Percentiles rank a stretch among this genome's conserved stretches.
Evolutionary conservation across 1,139 yeast species (phyloP).

Genomic region (Suhomyces guaymorum): DNA sequence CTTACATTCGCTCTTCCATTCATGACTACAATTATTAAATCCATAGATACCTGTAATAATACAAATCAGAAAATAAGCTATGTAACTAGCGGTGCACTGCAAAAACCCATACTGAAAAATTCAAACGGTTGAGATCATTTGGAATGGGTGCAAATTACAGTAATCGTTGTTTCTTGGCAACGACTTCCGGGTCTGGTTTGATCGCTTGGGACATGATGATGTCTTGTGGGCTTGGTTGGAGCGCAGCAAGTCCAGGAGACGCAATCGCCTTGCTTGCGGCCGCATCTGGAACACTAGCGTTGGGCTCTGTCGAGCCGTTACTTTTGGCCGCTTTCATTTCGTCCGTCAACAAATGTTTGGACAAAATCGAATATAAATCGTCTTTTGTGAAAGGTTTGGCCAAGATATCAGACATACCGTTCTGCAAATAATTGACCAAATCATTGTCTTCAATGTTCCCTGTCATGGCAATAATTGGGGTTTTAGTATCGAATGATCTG

Average conservation of each 20-base stretch:
- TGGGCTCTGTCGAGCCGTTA: constrained; percentile 2
- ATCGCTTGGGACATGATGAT: constrained; percentile 5
- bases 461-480: constrained; percentile 94
- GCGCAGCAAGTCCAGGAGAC: constrained; percentile 3
- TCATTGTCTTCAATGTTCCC: constrained; percentile 83
- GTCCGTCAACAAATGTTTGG: constrained; percentile 56
- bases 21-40: background rate
- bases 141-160: constrained; percentile 7
- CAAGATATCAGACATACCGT: constrained; percentile 88
- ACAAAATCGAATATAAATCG: constrained; percentile 72
- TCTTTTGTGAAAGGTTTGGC: constrained; percentile 92
- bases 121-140: too few species aligned
- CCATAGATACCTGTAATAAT: constrained; percentile 3
- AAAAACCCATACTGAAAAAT: too few species aligned
- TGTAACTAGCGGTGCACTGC: too few species aligned
- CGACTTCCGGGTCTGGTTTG: constrained; percentile 10
- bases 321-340: constrained; percentile 13
- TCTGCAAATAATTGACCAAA: constrained; percentile 74
- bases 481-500: constrained; percentile 74
- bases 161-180: constrained; percentile 11
- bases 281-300: constrained; percentile 6
- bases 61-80: constrained; percentile 4
- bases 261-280: constrained; percentile 4
- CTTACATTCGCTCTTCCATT: background rate
- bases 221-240: constrained; percentile 2